Base-by-base conservation (phyloP, 257 asterid genomes). In the Gentiana macrophylla region DNA sequence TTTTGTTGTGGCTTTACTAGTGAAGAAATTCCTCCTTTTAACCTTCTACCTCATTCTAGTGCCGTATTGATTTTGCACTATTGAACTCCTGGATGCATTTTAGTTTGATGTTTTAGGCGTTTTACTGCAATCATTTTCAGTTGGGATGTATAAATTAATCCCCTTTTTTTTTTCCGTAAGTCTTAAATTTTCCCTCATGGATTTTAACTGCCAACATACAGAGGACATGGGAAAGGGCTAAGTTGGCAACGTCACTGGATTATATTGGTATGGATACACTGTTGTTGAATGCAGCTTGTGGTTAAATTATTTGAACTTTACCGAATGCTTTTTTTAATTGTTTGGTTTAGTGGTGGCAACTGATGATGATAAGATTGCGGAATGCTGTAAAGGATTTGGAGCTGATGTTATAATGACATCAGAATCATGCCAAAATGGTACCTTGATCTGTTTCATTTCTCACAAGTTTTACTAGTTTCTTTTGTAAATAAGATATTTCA, bases 191-290 rank as follows among this genome's bases (percentile, higher is more conserved):
- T 34, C 24, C 24, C 48, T 69, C 6, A 47, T 3, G 1, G 13
- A 3, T 8, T 65, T 12, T 32, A 37, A 50, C 38, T 32, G 10
- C 55, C 63, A 55, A 50, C 57, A 62, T 62, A 53, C 89, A 87
- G 98, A 83, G 98, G 76, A 84, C 98, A 49, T 91, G 97, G 96
- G 95, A 91, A 71, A 70, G 85, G 59, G 95, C 93, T 0, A 91
- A 81, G 78, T 34, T 78, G 78, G 94, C 98, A 0, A 56, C 80
- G 8, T 70, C 88, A 4, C 66, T 87, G 81, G 95, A 87, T 71
- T 95, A 68, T 62, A 70, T 87, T 57, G 94, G 95, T 87, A 79
- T 57, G 67, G 49, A 49, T 50, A 2, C 50, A 37, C 54, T 62
- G 54, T 24, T 10, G 33, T 53, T 38, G 5, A 35, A 11, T 32